Conservation (phyloP, 73 alveolate species). For the Breviolum minutum region DNA sequence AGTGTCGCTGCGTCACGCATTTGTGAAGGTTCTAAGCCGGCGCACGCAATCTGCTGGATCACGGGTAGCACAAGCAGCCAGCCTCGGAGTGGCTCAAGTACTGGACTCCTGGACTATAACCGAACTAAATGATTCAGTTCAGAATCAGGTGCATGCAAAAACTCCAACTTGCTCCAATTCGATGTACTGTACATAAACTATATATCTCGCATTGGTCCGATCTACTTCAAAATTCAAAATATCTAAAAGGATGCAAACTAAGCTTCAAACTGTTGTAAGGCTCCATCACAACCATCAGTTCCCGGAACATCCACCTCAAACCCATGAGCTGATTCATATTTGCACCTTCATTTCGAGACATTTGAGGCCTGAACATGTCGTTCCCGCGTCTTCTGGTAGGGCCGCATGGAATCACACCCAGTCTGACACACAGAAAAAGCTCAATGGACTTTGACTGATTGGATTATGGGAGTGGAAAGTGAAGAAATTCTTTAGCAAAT, state of each 20-base stretch:
- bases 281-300: background rate
- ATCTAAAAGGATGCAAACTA: too few relatives aligned
- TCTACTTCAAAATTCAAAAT: too few relatives aligned
- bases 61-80: conserved; percentile 7
- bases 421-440: background rate
- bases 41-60: background rate
- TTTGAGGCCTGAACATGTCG: background rate
- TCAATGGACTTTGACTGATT: background rate
- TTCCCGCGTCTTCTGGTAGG: background rate
- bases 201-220: too few relatives aligned
- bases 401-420: conserved; percentile 5
- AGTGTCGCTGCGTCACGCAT: background rate
- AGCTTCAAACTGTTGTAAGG: background rate
- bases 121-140: too few relatives aligned
- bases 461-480: background rate
- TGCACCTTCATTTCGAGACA: background rate
- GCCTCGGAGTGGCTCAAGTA: background rate
- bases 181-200: too few relatives aligned
- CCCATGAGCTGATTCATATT: background rate
- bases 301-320: background rate
- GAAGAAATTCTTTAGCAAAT: background rate
- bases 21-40: background rate
- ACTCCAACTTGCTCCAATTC: too few relatives aligned
- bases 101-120: background rate
- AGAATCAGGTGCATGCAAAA: too few relatives aligned